A percentile compares a stretch with the other conserved stretches of the same genome.
Conservation (phyloP, 306 rosid species). For the Delonix regia region DNA sequence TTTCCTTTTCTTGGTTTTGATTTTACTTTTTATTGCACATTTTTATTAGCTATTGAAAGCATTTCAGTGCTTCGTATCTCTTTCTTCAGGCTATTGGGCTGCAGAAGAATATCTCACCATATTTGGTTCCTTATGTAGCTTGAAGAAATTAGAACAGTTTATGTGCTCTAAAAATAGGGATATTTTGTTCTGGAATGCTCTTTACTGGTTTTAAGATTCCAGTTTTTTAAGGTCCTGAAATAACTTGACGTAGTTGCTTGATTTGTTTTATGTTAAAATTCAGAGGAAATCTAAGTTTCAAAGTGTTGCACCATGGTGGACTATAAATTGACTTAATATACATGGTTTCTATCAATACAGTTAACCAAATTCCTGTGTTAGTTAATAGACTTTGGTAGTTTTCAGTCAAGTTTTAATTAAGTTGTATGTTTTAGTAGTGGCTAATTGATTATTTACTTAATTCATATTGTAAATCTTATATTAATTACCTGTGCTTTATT, state of each 20-base stretch:
- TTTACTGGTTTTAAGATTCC: background rate
- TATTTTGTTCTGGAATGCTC: background rate
- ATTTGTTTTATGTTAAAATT: background rate
- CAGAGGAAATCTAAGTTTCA: no score
- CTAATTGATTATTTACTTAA: no score
- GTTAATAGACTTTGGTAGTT: no score
- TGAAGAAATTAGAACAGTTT: background rate
- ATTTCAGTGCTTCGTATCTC: slow-evolving; percentile 3
- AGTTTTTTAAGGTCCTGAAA: background rate
- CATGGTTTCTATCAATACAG: no score
- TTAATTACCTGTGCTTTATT: no score
- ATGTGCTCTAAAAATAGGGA: background rate
- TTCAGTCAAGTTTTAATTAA: no score
- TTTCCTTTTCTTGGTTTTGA: background rate
- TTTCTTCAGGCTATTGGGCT: background rate
- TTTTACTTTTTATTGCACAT: background rate
- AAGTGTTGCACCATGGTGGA: no score
- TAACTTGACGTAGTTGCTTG: slow-evolving; percentile 13
- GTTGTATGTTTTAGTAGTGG: no score
- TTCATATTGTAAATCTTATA: no score
- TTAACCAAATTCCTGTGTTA: no score
- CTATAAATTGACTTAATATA: no score
- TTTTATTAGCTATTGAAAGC: background rate
- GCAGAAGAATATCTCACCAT: background rate
- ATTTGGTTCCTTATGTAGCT: background rate